phyloP scores from a whole-genome alignment of 179 eudicot genomes.

The Patellifolia procumbens region DNA sequence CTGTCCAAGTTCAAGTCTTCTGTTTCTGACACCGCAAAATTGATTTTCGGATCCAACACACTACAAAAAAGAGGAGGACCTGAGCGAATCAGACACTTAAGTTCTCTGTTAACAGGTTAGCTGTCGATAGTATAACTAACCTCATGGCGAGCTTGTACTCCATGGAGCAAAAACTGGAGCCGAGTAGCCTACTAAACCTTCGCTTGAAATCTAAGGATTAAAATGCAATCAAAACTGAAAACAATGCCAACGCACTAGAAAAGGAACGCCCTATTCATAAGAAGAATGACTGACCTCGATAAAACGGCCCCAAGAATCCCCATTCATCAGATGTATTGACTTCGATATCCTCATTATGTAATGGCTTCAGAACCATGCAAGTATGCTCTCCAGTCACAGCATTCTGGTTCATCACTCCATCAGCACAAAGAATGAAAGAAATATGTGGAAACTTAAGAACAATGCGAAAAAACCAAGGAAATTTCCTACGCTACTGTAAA shows the following conservation, averaged over 20 bases:
- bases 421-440: neutral
- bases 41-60: conserved; percentile 81
- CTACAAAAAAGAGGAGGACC: conserved; percentile 34
- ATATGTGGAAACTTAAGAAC: neutral
- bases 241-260: neutral
- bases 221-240: conserved; percentile 11
- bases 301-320: conserved; percentile 69
- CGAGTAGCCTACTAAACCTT: conserved; percentile 50
- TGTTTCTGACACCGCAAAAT: conserved; percentile 49
- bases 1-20: conserved; percentile 35
- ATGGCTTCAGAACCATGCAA: conserved; percentile 81
- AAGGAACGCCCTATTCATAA: neutral
- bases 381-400: conserved; percentile 85
- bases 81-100: conserved; percentile 9
- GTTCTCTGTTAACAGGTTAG: conserved; percentile 1
- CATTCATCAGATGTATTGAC: conserved; percentile 45
- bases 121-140: conserved; percentile 36
- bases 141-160: conserved; percentile 95
- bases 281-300: conserved; percentile 47
- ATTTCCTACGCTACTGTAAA: neutral
- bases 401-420: conserved; percentile 46
- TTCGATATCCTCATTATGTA: conserved; percentile 66
- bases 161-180: conserved; percentile 50
- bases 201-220: conserved; percentile 57
- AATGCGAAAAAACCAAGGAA: neutral